These are phyloP conservation scores for Capsaspora owczarzaki DNA, from an alignment of 78 protist genomes.

Conservation along the genomic window DNA sequence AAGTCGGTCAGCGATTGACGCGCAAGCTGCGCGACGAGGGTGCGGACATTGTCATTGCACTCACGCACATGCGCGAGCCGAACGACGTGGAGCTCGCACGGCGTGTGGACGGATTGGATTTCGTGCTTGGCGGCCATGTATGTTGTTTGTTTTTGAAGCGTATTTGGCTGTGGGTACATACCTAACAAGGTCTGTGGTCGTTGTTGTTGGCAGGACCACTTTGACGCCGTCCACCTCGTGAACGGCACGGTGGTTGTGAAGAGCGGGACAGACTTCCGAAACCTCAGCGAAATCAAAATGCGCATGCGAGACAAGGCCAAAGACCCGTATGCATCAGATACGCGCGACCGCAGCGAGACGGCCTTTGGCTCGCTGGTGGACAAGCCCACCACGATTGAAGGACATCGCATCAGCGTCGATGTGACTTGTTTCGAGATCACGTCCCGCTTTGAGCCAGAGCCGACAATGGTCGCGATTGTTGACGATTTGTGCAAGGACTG, in stretches of 20 bases:
- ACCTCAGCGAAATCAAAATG: background rate
- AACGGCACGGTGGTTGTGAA: background rate
- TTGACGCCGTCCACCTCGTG: background rate
- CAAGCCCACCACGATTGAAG: too few species aligned
- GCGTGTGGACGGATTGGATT: conserved; percentile 16
- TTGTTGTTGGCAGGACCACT: background rate
- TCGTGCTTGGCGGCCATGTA: conserved; percentile 30
- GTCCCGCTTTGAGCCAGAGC: too few species aligned
- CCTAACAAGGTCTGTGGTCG: background rate
- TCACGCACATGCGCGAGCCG: conserved; percentile 50
- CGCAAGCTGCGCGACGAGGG: background rate
- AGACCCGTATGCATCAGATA: too few species aligned
- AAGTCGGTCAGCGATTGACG: background rate
- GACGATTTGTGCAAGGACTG: too few species aligned
- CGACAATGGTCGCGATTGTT: too few species aligned
- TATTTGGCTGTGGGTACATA: background rate
- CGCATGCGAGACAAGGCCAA: background rate
- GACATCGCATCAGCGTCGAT: too few species aligned
- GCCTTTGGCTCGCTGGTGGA: too few species aligned
- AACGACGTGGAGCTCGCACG: conserved; percentile 28
- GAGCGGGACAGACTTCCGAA: conserved; percentile 32
- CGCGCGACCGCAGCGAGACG: too few species aligned
- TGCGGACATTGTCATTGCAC: conserved; percentile 31
- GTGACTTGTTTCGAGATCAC: too few species aligned
- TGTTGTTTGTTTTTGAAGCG: background rate